These are phyloP conservation scores for Thalassiosira livingstoniorum DNA, from an alignment of 352 stramenopile species.

Conservation along the genomic window DNA sequence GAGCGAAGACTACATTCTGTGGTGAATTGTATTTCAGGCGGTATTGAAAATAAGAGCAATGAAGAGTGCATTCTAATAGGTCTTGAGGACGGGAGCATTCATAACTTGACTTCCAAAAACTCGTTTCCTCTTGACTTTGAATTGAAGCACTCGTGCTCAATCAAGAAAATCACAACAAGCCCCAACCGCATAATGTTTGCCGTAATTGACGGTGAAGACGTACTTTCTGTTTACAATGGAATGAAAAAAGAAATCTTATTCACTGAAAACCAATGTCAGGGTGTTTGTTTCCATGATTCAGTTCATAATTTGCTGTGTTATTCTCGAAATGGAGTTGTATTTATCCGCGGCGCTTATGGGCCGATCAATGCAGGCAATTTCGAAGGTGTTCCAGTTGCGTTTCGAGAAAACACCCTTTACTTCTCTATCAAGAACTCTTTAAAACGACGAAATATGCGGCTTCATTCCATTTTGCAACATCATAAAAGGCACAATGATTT, in stretches of 20 bases:
- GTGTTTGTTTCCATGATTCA: slow-evolving; percentile 93
- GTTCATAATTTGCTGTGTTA: slow-evolving; percentile 93
- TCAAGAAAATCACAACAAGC: slow-evolving; percentile 91
- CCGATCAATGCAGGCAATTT: slow-evolving; percentile 74
- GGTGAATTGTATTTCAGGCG: slow-evolving; percentile 85
- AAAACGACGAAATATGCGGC: neutral
- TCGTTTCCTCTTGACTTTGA: slow-evolving; percentile 92
- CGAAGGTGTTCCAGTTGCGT: neutral
- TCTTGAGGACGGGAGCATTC: slow-evolving; percentile 91
- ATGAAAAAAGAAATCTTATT: slow-evolving; percentile 88
- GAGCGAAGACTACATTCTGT: neutral
- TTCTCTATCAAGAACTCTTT: neutral
- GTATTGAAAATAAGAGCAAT: slow-evolving; percentile 90
- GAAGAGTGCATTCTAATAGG: slow-evolving; percentile 91
- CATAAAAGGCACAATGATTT: no score
- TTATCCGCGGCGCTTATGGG: slow-evolving; percentile 90
- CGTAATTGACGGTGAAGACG: slow-evolving; percentile 91
- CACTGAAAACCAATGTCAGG: slow-evolving; percentile 89
- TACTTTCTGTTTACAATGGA: slow-evolving; percentile 91
- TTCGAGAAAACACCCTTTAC: neutral
- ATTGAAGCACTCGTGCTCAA: slow-evolving; percentile 87
- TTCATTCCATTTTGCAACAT: no score
- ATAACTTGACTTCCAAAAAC: slow-evolving; percentile 95
- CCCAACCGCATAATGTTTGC: slow-evolving; percentile 89
- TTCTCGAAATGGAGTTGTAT: slow-evolving; percentile 88